These are phyloP conservation scores for Euphorbia neoarborescens DNA, from an alignment of 441 rosid species.

Conservation along the genomic window DNA sequence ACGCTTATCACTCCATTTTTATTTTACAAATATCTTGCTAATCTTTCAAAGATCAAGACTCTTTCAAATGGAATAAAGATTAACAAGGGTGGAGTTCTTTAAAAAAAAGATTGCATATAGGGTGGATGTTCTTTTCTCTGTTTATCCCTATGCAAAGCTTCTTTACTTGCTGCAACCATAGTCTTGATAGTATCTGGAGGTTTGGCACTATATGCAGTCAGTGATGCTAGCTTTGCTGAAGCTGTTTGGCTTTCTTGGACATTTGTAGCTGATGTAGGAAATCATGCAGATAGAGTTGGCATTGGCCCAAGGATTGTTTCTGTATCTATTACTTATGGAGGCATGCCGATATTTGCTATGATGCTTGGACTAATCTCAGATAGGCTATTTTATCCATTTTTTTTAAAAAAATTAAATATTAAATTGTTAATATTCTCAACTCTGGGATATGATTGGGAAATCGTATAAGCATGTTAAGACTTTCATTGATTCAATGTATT, in stretches of 20 bases:
- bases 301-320: constrained; percentile 88
- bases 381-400: too few species aligned
- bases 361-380: constrained; percentile 94
- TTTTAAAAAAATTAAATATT: too few species aligned
- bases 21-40: constrained; percentile 58
- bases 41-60: constrained; percentile 52
- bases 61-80: constrained; percentile 37
- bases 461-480: constrained; percentile 53
- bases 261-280: too few species aligned
- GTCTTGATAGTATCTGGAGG: too few species aligned
- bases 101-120: constrained; percentile 80
- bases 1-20: constrained; percentile 53
- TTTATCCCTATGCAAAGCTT: constrained; percentile 82
- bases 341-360: constrained; percentile 84
- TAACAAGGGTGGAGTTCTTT: constrained; percentile 58
- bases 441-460: constrained; percentile 76
- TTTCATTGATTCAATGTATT: constrained; percentile 50
- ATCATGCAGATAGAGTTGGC: too few species aligned
- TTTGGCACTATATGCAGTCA: constrained; percentile 72
- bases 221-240: constrained; percentile 75
- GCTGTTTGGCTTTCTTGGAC: too few species aligned
- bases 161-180: constrained; percentile 71
- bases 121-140: constrained; percentile 84
- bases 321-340: constrained; percentile 79
- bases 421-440: constrained; percentile 62